Base-by-base conservation (phyloP, 371 early-diverging fungal species). In the Rhizopus sp. region DNA sequence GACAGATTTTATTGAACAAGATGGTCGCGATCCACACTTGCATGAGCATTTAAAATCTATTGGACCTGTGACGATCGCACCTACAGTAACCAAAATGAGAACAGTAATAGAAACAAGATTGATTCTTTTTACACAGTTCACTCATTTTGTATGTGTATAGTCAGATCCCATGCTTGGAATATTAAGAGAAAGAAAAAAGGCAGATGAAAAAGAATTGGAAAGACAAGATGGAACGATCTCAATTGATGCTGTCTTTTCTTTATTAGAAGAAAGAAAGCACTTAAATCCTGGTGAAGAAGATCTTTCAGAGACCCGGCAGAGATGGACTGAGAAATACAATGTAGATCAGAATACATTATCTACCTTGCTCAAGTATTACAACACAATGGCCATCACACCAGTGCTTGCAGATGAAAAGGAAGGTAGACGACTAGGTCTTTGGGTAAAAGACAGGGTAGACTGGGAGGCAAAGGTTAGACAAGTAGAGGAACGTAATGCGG, bases 131-230 rank as follows among this genome's bases (percentile, higher is more conserved):
- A 37, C 10, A 49, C 10, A 3, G 6, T 33, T 4, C 29, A 16
- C 15, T 12, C 3, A 29, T 45, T 9, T 30, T 33, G n/a, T n/a
- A 33, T 35, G 9, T 50, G 5, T 44, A 42, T 50, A 77, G 77
- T 59, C 73, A 23, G 78, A 78, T 49, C 50, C 69, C 8, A 78
- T 78, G 78, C 54, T 78, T 12, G 64, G 63, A 15, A 78, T 78
- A 16, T 60, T 78, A 4, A 59, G 59, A 0, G 65, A 75, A 51
- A 58, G 78, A 44, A 60, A 71, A 31, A 60, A 68, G 42, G 64
- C 54, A 13, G 75, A 78, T 48, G 55, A 58, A 15, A 52, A 30
- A 37, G 62, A 63, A 38, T 32, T 53, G 2, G 33, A 33, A 5
- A 42, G 51, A 15, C 33, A 62, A 6, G 62, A 70, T 7, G 58